Evolutionary conservation across 331 rosid species (phyloP).

Genomic region (Stylosanthes scabra): DNA sequence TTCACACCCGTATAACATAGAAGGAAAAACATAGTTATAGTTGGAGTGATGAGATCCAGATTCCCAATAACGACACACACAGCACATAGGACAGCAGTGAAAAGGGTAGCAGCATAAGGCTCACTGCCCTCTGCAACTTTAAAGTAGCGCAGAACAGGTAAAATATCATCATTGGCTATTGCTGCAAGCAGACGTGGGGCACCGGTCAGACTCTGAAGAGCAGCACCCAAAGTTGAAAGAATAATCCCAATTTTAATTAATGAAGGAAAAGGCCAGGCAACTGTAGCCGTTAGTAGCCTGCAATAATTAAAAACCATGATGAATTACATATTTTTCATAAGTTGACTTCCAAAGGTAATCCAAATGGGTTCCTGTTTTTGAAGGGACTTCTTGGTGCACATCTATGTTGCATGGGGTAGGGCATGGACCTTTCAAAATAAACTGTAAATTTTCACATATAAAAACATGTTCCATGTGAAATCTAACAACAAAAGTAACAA

Average conservation of each 20-base stretch:
- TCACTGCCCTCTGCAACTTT: conserved; percentile 85
- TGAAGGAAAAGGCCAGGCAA: conserved; percentile 99
- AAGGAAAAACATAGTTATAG: conserved; percentile 97
- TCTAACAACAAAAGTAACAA: too few species aligned
- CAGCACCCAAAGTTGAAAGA: conserved; percentile 99
- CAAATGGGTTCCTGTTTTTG: conserved; percentile 16
- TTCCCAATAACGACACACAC: conserved; percentile 97
- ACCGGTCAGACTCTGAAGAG: conserved; percentile 99
- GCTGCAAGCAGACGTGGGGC: conserved; percentile 99
- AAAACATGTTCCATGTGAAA: too few species aligned
- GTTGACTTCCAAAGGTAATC: conserved; percentile 18
- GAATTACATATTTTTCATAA: conserved; percentile 11
- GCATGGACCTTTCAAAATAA: too few species aligned
- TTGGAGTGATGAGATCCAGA: conserved; percentile 99
- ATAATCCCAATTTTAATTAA: conserved; percentile 91
- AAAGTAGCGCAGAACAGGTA: conserved; percentile 93
- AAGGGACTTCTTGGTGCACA: conserved; percentile 12
- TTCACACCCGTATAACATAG: conserved; percentile 97
- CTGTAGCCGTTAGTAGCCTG: conserved; percentile 95
- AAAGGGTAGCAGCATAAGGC: conserved; percentile 90
- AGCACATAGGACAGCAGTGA: conserved; percentile 85
- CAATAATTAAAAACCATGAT: conserved; percentile 42
- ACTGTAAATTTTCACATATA: too few species aligned
- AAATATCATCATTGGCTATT: conserved; percentile 96
- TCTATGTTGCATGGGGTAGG: not conserved